These are phyloP conservation scores for Elymus sibiricus DNA, from an alignment of 176 grass and related monocot genomes.

Conservation along the genomic window DNA sequence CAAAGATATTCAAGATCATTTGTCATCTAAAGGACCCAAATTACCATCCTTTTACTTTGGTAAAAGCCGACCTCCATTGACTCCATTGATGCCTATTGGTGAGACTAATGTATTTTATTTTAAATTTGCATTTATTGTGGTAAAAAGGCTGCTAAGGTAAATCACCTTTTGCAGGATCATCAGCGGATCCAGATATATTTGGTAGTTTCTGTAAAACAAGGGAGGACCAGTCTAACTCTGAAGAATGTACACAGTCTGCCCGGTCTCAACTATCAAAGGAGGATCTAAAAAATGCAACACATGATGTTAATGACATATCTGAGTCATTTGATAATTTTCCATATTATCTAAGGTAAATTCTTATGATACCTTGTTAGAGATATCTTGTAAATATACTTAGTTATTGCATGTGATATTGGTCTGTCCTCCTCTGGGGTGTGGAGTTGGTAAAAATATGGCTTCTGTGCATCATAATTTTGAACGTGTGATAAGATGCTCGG, in stretches of 20 bases:
- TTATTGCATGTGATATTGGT: neutral
- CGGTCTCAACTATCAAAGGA: constrained; percentile 59
- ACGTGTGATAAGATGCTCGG: neutral
- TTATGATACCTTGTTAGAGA: neutral
- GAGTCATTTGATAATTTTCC: constrained; percentile 86
- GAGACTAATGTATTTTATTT: constrained; percentile 31
- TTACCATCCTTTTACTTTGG: constrained; percentile 63
- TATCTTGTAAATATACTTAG: neutral
- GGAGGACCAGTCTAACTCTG: constrained; percentile 38
- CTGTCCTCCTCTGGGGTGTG: neutral
- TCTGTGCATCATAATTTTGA: neutral
- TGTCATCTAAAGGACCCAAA: constrained; percentile 62
- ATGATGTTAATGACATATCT: constrained; percentile 56
- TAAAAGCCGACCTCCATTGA: constrained; percentile 62
- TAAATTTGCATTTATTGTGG: neutral
- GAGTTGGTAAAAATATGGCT: neutral
- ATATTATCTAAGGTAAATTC: constrained; percentile 85
- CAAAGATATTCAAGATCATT: constrained; percentile 49
- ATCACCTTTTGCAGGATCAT: constrained; percentile 37
- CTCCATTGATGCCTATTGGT: constrained; percentile 70
- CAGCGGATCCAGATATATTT: constrained; percentile 33
- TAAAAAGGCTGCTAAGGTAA: constrained; percentile 17
- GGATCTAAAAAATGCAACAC: constrained; percentile 58
- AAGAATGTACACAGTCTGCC: constrained; percentile 38
- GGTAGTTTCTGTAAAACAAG: constrained; percentile 44